Evolutionary conservation across 805 yeast genomes (phyloP).

Genomic region (Lipomyces spencermartinsiae): DNA sequence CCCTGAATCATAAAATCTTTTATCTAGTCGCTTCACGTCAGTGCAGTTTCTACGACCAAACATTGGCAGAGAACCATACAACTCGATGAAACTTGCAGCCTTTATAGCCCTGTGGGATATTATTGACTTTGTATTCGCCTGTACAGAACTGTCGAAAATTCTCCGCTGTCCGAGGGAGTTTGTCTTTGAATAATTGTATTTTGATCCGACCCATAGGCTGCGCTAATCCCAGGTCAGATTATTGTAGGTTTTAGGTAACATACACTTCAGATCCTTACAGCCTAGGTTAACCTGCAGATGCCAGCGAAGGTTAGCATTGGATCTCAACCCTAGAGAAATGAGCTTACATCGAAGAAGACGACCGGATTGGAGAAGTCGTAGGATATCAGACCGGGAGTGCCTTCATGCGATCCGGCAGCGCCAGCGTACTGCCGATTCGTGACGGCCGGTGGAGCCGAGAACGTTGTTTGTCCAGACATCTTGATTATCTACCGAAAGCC

Average conservation of each 20-base stretch:
- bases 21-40: conserved; percentile 38
- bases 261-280: conserved; percentile 40
- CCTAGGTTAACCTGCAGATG: conserved; percentile 42
- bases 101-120: conserved; percentile 55
- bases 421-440: conserved; percentile 9
- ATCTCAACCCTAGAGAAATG: conserved; percentile 12
- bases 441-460: conserved; percentile 18
- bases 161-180: conserved; percentile 55
- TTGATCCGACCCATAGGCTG: conserved; percentile 53
- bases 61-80: conserved; percentile 15
- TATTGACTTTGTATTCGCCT: conserved; percentile 52
- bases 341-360: conserved; percentile 53
- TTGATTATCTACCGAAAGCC: neutral
- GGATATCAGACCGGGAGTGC: conserved; percentile 15
- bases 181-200: conserved; percentile 51
- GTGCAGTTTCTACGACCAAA: neutral
- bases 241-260: neutral
- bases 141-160: conserved; percentile 62
- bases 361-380: conserved; percentile 44
- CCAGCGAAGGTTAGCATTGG: neutral
- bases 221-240: conserved; percentile 34
- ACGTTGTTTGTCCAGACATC: conserved; percentile 9
- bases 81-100: conserved; percentile 35
- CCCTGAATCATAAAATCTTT: conserved; percentile 56
- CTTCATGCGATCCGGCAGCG: conserved; percentile 4